These are phyloP conservation scores for Rhodotorula sp. DNA, from an alignment of 1,284 basidiomycete genomes.

Conservation along the genomic window DNA sequence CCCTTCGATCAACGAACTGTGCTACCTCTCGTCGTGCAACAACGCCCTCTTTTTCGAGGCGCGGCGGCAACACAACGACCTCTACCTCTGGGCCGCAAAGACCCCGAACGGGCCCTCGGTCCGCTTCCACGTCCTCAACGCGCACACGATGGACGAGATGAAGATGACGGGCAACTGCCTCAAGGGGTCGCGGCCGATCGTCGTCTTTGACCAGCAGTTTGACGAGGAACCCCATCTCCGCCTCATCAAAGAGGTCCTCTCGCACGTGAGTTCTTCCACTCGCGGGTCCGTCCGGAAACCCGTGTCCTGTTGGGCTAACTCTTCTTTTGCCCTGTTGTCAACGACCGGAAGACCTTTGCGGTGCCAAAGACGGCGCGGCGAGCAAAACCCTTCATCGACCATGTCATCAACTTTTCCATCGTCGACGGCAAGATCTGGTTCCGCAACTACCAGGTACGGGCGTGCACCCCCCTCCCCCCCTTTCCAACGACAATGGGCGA, in stretches of 20 bases:
- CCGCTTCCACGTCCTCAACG: conserved; percentile 96
- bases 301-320: too few species aligned
- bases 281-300: too few species aligned
- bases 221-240: conserved; percentile 84
- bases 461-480: not conserved
- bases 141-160: conserved; percentile 99
- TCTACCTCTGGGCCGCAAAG: conserved; percentile 96
- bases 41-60: conserved; percentile 98
- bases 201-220: conserved; percentile 90
- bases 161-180: conserved; percentile 99
- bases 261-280: conserved; percentile 90
- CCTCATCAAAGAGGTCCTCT: conserved; percentile 91
- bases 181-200: conserved; percentile 86
- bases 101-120: conserved; percentile 96
- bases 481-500: not conserved
- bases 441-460: conserved; percentile 85
- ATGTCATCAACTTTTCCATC: conserved; percentile 92
- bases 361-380: conserved; percentile 84
- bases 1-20: conserved; percentile 89
- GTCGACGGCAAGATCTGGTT: conserved; percentile 99
- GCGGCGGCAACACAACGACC: conserved; percentile 80
- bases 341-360: conserved; percentile 73
- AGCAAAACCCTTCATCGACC: conserved; percentile 97
- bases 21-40: conserved; percentile 97
- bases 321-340: too few species aligned